Evolutionary conservation across 164 flowering plant species (phyloP).

Genomic region (Vitis labrusca): DNA sequence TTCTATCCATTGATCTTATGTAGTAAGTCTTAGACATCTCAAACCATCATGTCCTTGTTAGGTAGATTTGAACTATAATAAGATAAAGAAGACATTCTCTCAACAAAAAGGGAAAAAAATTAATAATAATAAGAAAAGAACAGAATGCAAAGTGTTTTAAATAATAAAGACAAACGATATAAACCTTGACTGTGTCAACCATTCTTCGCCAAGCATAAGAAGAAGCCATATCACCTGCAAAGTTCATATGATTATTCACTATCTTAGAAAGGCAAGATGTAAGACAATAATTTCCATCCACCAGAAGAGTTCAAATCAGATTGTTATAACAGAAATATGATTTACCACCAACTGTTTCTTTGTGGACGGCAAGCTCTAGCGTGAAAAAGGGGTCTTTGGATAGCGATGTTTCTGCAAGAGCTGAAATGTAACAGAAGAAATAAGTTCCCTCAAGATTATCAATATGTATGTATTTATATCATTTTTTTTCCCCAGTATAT

Average conservation of each 20-base stretch:
- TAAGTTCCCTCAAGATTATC: slow-evolving; percentile 2
- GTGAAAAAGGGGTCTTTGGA: slow-evolving; percentile 46
- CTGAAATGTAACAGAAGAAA: slow-evolving; percentile 26
- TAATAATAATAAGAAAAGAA: too few species aligned
- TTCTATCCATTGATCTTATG: too few species aligned
- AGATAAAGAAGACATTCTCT: not conserved
- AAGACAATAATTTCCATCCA: not conserved
- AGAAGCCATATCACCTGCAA: slow-evolving; percentile 37
- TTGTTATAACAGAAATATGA: not conserved
- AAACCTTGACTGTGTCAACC: slow-evolving; percentile 61
- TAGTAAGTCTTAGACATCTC: too few species aligned
- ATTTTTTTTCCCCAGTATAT: too few species aligned
- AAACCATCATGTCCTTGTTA: too few species aligned
- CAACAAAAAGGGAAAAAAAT: not conserved
- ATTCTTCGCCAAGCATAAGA: slow-evolving; percentile 49
- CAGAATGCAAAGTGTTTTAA: too few species aligned
- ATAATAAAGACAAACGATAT: not conserved
- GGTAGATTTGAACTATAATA: not conserved
- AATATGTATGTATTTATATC: too few species aligned
- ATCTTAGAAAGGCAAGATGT: not conserved
- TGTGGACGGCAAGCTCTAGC: slow-evolving; percentile 34
- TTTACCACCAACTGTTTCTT: slow-evolving; percentile 32
- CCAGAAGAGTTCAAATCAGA: not conserved
- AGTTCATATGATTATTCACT: not conserved
- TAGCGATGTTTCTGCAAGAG: slow-evolving; percentile 42